These are phyloP conservation scores for Ustilago tritici DNA, from an alignment of 1,284 basidiomycete genomes.

Conservation along the genomic window DNA sequence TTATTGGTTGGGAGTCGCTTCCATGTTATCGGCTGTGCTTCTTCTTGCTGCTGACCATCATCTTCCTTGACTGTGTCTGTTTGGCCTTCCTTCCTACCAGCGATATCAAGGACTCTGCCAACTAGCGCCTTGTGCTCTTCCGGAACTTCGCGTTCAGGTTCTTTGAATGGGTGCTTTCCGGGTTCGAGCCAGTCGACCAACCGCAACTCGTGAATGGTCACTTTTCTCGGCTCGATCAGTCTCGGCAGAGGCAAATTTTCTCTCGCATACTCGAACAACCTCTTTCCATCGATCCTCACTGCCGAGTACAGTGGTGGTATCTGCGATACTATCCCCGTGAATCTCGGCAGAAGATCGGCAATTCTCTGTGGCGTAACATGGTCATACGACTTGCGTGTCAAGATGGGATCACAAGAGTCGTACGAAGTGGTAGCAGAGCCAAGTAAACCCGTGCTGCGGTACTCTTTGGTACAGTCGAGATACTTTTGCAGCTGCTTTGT, in stretches of 20 bases:
- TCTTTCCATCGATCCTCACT: conserved; percentile 96
- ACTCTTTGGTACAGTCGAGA: conserved; percentile 88
- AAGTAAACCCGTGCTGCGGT: conserved; percentile 87
- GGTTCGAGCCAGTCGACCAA: conserved; percentile 71
- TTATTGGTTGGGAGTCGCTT: conserved; percentile 14
- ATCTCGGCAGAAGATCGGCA: conserved; percentile 78
- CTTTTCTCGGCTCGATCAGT: conserved; percentile 87
- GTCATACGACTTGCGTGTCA: conserved; percentile 77
- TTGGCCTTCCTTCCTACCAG: conserved; percentile 47
- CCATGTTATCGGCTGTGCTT: conserved; percentile 12
- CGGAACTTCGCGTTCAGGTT: conserved; percentile 58
- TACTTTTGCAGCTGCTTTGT: conserved; percentile 90
- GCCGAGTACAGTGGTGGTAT: conserved; percentile 81
- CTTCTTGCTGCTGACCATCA: conserved; percentile 11
- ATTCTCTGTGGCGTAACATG: conserved; percentile 77
- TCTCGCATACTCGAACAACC: conserved; percentile 95
- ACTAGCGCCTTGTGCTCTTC: conserved; percentile 61
- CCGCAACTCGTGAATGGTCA: conserved; percentile 83
- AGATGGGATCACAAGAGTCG: conserved; percentile 79
- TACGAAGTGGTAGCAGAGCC: conserved; percentile 96
- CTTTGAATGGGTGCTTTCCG: conserved; percentile 55
- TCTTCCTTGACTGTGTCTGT: conserved; percentile 45
- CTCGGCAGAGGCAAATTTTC: conserved; percentile 88
- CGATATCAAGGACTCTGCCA: conserved; percentile 56
- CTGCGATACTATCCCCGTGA: conserved; percentile 89